Base-by-base conservation (phyloP, 768 basidiomycete genomes). In the Dacryopinax spathularia region DNA sequence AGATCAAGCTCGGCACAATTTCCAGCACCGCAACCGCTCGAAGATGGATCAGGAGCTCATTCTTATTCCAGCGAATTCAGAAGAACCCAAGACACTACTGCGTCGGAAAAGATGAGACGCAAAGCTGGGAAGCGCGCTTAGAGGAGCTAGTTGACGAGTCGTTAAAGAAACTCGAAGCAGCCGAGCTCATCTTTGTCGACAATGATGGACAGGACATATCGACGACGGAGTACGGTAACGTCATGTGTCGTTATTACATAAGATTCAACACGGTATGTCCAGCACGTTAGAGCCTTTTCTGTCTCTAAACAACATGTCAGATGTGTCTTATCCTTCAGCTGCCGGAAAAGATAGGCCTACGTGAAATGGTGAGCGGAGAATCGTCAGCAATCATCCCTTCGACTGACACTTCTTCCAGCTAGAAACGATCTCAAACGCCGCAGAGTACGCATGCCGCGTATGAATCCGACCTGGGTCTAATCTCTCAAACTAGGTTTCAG, bases 1-100 rank as follows among this genome's bases (percentile, higher is more conserved):
- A 99, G 75, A 87, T 97, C 62, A 87, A 87, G 0, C 79, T 97
- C 10, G 82, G 85, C 1, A 93, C 94, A 0, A 93, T 99, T 69
- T 83, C 79, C 2, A 78, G 80, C 67, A 65, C 88, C 2, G 73
- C 79, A 1, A 81, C 80, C 5, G 95, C 92, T 1, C 88, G 87
- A 68, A 75, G 79, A 16, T 99, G 96, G 96, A 75, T 95, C 27
- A 81, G 79, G 22, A 83, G 81, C 62, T 89, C 94, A 0, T 99
- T 97, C 74, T 75, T 99, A 15, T 95, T 82, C 70, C 86, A 87
- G 61, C 81, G 96, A 22, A 84, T 99, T 63, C 82, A 84, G 67
- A 84, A 85, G 72, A 97, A 99, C 70, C 90, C 93, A 0, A 70
- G 71, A 9, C 81, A 87, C 70, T 99, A 98, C 70, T 77, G 82